Evolutionary conservation across 2,329 filamentous ascomycete species (phyloP).

Genomic region (Colletotrichum graminicola): DNA sequence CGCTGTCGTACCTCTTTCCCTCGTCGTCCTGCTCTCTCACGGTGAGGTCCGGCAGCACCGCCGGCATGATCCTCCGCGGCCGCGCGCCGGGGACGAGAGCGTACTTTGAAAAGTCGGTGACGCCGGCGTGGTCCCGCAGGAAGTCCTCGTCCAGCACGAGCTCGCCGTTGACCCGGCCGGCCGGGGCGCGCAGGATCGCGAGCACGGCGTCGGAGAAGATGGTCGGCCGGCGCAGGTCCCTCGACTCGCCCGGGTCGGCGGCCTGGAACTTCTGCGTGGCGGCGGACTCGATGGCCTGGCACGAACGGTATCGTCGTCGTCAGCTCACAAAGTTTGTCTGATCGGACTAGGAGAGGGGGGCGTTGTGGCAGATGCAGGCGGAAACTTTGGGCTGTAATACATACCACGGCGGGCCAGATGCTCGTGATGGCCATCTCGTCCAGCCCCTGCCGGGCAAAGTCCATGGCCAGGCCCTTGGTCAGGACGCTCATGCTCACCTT

Average conservation of each 20-base stretch:
- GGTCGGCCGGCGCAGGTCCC: slow-evolving; percentile 75
- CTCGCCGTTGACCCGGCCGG: slow-evolving; percentile 74
- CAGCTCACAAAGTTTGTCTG: not conserved
- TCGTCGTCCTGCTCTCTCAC: slow-evolving; percentile 87
- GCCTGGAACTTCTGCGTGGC: slow-evolving; percentile 71
- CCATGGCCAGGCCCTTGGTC: slow-evolving; percentile 86
- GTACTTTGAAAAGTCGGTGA: slow-evolving; percentile 81
- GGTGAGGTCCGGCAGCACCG: slow-evolving; percentile 73
- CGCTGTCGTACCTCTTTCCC: slow-evolving; percentile 77
- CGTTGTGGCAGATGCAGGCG: not conserved
- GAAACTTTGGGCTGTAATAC: slow-evolving; percentile 44
- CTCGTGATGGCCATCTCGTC: slow-evolving; percentile 81
- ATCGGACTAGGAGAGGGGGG: too few relatives aligned
- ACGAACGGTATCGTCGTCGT: not conserved
- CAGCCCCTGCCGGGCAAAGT: slow-evolving; percentile 76
- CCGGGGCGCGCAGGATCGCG: slow-evolving; percentile 74
- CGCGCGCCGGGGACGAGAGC: slow-evolving; percentile 71
- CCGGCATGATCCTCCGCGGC: slow-evolving; percentile 85
- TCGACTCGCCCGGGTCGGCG: slow-evolving; percentile 59
- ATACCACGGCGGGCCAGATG: slow-evolving; percentile 83
- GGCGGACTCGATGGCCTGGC: slow-evolving; percentile 76
- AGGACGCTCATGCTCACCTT: slow-evolving; percentile 87
- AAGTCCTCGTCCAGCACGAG: slow-evolving; percentile 87
- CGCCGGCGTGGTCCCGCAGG: slow-evolving; percentile 71
- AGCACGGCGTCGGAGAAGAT: slow-evolving; percentile 87